Evolutionary conservation across 345 rosid species (phyloP).

Genomic region (Eucalyptus rudis): DNA sequence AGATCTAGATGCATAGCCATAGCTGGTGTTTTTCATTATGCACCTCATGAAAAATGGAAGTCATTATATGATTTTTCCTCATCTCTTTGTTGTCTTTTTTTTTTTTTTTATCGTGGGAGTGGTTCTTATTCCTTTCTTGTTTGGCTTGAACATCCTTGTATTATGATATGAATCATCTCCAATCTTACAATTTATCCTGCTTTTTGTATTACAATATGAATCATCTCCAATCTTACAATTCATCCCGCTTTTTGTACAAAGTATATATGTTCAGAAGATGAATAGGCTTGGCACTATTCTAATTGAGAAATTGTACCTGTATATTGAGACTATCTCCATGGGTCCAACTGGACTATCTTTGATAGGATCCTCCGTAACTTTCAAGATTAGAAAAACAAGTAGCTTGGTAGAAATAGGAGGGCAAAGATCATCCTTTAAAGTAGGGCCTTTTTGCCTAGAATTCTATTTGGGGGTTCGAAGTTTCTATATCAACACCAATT

Average conservation of each 20-base stretch:
- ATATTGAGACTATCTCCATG: neutral
- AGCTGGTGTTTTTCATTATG: neutral
- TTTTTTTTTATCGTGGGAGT: neutral
- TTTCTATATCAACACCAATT: neutral
- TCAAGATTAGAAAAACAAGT: neutral
- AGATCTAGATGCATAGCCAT: neutral
- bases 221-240: neutral
- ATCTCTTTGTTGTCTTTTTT: neutral
- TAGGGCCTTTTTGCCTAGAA: neutral
- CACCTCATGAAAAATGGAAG: neutral
- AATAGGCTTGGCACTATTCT: neutral
- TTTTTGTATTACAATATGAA: neutral
- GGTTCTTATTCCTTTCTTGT: neutral
- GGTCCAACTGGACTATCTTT: neutral
- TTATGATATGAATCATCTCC: too few species aligned
- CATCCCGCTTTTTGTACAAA: constrained; percentile 9
- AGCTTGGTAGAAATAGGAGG: neutral
- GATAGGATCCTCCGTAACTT: neutral
- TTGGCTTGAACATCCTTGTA: neutral
- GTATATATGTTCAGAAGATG: constrained; percentile 48
- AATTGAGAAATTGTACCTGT: neutral
- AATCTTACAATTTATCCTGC: neutral
- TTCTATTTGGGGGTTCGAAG: neutral
- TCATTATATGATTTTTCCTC: too few species aligned
- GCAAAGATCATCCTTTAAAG: neutral